phyloP scores from a whole-genome alignment of 495 filamentous ascomycete species.

The Thozetella sp. region DNA sequence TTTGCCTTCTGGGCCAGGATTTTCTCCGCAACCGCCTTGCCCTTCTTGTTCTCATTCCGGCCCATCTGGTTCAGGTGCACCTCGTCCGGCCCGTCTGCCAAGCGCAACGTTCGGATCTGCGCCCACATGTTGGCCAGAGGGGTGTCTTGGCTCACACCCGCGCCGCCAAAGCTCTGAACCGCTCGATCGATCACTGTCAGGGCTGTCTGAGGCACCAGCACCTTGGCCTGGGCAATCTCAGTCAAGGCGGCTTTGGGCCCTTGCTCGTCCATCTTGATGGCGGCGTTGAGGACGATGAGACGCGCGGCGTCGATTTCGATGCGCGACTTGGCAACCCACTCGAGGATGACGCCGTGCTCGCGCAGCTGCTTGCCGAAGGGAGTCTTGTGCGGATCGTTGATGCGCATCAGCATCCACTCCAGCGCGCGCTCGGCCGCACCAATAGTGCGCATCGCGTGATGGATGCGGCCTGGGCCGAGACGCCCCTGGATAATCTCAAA shows the following conservation, averaged over 20 bases:
- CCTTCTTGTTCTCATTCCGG: slow-evolving; percentile 75
- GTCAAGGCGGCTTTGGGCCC: slow-evolving; percentile 79
- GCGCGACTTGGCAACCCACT: slow-evolving; percentile 89
- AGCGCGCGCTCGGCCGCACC: slow-evolving; percentile 83
- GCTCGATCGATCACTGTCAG: slow-evolving; percentile 84
- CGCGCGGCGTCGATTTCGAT: slow-evolving; percentile 90
- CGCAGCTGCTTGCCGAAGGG: slow-evolving; percentile 80
- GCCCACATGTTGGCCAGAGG: slow-evolving; percentile 90
- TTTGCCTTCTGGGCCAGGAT: slow-evolving; percentile 65
- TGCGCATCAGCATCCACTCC: slow-evolving; percentile 85
- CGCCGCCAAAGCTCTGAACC: slow-evolving; percentile 83
- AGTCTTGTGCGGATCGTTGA: slow-evolving; percentile 85
- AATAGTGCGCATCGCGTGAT: slow-evolving; percentile 92
- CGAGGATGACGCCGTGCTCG: slow-evolving; percentile 87
- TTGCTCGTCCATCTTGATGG: slow-evolving; percentile 83
- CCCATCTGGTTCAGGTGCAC: slow-evolving; percentile 92
- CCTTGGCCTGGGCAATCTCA: slow-evolving; percentile 88
- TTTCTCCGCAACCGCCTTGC: slow-evolving; percentile 62
- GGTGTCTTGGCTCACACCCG: slow-evolving; percentile 88
- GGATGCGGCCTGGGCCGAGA: slow-evolving; percentile 88
- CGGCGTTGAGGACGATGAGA: slow-evolving; percentile 84
- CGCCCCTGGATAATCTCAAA: slow-evolving; percentile 97
- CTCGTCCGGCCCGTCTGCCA: slow-evolving; percentile 93
- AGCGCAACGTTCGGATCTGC: slow-evolving; percentile 74
- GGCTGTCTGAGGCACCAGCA: slow-evolving; percentile 76